Conservation (phyloP, 345 rosid species). For the Mercurialis annua region DNA sequence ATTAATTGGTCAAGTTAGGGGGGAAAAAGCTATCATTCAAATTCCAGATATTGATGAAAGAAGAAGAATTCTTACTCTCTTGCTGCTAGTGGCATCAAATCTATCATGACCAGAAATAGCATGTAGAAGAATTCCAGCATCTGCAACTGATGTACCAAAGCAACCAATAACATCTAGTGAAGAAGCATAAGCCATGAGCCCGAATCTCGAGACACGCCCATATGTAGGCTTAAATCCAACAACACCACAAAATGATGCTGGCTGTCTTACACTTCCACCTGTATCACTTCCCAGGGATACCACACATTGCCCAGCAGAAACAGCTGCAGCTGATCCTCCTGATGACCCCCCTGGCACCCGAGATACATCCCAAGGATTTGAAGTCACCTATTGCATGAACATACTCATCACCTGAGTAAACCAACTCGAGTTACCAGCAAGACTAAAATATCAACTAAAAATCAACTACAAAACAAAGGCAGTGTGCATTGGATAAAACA, state of each 20-base stretch:
- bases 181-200: constrained; percentile 94
- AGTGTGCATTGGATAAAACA: neutral
- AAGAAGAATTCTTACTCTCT: constrained; percentile 43
- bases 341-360: constrained; percentile 97
- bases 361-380: constrained; percentile 88
- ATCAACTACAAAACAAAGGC: neutral
- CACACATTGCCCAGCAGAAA: constrained; percentile 83
- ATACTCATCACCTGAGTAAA: constrained; percentile 44
- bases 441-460: neutral
- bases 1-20: neutral
- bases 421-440: constrained; percentile 34
- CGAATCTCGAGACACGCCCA: constrained; percentile 93
- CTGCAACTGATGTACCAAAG: constrained; percentile 80
- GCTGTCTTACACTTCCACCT: constrained; percentile 98
- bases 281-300: constrained; percentile 96
- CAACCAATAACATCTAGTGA: constrained; percentile 92
- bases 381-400: constrained; percentile 63
- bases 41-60: neutral
- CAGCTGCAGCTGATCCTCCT: constrained; percentile 96
- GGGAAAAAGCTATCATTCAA: neutral
- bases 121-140: constrained; percentile 78
- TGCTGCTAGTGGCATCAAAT: constrained; percentile 80
- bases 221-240: constrained; percentile 93
- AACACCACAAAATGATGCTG: constrained; percentile 92
- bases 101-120: constrained; percentile 79